Conservation (phyloP, 768 basidiomycete genomes). For the Termitomyces sp. region DNA sequence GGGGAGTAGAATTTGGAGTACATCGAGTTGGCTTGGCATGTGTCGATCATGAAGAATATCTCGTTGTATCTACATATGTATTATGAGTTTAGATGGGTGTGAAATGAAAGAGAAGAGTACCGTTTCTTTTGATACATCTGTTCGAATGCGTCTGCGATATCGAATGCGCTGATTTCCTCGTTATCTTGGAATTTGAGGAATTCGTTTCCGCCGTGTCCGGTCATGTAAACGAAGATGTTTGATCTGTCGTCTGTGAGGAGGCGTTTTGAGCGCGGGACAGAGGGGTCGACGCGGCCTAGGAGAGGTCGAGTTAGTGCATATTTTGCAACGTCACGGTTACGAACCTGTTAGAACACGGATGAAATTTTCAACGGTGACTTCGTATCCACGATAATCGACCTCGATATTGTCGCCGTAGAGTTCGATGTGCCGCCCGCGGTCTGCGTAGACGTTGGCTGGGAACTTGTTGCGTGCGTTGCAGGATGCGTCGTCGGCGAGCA, state of each 20-base stretch:
- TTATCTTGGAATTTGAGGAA: constrained; percentile 99
- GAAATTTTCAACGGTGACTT: constrained; percentile 97
- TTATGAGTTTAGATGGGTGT: neutral
- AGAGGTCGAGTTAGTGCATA: neutral
- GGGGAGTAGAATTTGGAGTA: constrained; percentile 92
- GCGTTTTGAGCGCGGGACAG: constrained; percentile 88
- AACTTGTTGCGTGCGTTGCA: constrained; percentile 93
- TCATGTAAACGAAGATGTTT: constrained; percentile 97
- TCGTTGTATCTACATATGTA: constrained; percentile 72
- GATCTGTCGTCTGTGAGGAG: constrained; percentile 86
- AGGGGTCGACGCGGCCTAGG: constrained; percentile 77
- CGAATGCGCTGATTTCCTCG: constrained; percentile 95
- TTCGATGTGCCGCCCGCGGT: constrained; percentile 75
- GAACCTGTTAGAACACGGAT: constrained; percentile 87
- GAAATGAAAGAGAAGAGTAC: constrained; percentile 28
- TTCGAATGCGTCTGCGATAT: constrained; percentile 96
- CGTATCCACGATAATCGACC: constrained; percentile 97
- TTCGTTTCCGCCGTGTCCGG: constrained; percentile 96
- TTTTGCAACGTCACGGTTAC: constrained; percentile 15
- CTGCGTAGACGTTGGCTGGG: constrained; percentile 91
- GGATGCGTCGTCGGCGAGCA: constrained; percentile 96
- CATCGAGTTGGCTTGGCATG: constrained; percentile 96
- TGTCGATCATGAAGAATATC: constrained; percentile 97
- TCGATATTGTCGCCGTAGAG: constrained; percentile 96
- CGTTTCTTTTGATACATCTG: constrained; percentile 98